phyloP scores from a whole-genome alignment of 306 rosid species.

The Quercus ilex region DNA sequence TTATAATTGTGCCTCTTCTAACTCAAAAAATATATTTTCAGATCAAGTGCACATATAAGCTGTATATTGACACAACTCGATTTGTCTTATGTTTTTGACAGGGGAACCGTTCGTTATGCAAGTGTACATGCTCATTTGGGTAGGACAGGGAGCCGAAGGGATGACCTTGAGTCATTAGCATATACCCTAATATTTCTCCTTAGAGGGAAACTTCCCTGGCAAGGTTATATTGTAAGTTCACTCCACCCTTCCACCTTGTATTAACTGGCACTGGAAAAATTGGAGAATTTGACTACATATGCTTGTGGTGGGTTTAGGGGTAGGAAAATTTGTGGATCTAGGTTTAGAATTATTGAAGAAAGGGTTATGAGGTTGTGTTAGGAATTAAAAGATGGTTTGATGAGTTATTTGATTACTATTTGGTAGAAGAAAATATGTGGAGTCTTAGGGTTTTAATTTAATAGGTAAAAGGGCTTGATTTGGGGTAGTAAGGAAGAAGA shows the following conservation, averaged over 20 bases:
- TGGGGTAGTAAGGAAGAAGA: too few species aligned
- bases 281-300: too few species aligned
- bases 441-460: too few species aligned
- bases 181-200: constrained; percentile 86
- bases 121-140: constrained; percentile 98
- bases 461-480: too few species aligned
- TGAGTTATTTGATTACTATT: too few species aligned
- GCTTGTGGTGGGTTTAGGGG: too few species aligned
- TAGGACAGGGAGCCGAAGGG: constrained; percentile 93
- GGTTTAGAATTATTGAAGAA: too few species aligned
- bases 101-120: constrained; percentile 95
- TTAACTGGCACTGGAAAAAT: neutral
- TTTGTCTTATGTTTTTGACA: constrained; percentile 23
- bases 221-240: constrained; percentile 80
- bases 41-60: neutral
- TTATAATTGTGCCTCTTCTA: neutral
- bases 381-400: too few species aligned
- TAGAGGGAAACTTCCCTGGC: constrained; percentile 94
- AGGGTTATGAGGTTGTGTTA: too few species aligned
- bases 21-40: neutral
- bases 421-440: too few species aligned
- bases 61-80: neutral
- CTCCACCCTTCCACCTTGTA: neutral
- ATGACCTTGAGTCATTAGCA: constrained; percentile 93
- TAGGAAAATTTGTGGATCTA: too few species aligned